Evolutionary conservation across 495 filamentous ascomycete genomes (phyloP).

Genomic region (Trichocladium uniseriatum): DNA sequence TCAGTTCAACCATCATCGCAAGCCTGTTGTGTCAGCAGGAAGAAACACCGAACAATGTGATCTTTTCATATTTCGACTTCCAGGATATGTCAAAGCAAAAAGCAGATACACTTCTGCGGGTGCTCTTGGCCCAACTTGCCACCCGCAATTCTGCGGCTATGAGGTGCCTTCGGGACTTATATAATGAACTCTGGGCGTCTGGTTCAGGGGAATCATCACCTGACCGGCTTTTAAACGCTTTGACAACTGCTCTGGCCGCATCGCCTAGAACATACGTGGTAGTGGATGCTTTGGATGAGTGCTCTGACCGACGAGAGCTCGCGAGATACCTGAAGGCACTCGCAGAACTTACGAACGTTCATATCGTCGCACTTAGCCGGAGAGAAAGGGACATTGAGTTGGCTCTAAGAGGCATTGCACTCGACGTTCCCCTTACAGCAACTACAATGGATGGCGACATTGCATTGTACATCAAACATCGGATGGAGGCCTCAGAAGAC

Average conservation of each 20-base stretch:
- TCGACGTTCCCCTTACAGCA: background rate
- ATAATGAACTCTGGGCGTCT: background rate
- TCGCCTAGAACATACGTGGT: background rate
- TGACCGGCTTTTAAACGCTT: background rate
- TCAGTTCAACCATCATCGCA: background rate
- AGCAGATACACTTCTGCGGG: background rate
- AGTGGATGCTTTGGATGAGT: no score
- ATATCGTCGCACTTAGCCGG: background rate
- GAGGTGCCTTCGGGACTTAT: background rate
- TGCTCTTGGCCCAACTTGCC: background rate
- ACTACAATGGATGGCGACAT: background rate
- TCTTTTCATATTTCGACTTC: background rate
- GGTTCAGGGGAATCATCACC: background rate
- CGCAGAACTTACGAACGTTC: background rate
- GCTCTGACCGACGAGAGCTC: background rate
- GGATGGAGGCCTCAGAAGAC: background rate
- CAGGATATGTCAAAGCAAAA: background rate
- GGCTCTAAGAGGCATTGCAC: background rate
- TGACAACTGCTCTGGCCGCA: background rate
- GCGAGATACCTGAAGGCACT: background rate
- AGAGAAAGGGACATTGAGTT: background rate
- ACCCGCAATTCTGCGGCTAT: background rate
- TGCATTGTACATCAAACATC: background rate
- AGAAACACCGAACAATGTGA: background rate
- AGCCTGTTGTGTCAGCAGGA: background rate